Percentiles rank a stretch among this genome's conserved stretches.
Evolutionary conservation across 1,284 basidiomycete species (phyloP).

Genomic region (Ustilago trichophora): DNA sequence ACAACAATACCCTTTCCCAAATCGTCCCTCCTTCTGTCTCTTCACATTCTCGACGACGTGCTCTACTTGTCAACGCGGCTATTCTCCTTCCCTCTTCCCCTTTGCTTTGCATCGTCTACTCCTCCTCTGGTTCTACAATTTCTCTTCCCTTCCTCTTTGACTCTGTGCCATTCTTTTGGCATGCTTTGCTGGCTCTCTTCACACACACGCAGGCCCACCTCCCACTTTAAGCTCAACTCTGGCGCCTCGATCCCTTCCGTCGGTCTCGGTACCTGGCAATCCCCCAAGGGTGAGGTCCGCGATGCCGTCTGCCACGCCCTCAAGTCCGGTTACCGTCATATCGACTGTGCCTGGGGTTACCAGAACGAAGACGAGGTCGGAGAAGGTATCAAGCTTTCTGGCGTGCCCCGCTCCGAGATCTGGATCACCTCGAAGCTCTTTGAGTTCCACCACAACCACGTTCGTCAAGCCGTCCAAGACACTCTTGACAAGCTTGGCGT

Average conservation of each 20-base stretch:
- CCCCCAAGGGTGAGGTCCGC: conserved; percentile 69
- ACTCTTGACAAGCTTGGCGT: conserved; percentile 78
- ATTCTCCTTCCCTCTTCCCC: background rate
- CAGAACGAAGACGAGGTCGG: conserved; percentile 87
- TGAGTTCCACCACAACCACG: conserved; percentile 71
- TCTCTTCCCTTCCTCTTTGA: too few species aligned
- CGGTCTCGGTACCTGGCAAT: conserved; percentile 53
- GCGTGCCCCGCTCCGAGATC: conserved; percentile 78
- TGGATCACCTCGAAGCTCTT: conserved; percentile 87
- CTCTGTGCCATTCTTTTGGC: too few species aligned
- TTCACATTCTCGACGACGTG: too few species aligned
- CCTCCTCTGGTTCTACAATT: background rate
- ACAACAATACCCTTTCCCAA: too few species aligned
- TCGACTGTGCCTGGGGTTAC: conserved; percentile 55
- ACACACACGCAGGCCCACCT: conserved; percentile 31
- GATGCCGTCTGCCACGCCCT: conserved; percentile 68
- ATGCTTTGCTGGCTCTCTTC: background rate
- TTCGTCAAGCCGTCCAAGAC: conserved; percentile 73
- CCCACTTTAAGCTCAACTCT: conserved; percentile 54
- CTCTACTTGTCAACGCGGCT: background rate
- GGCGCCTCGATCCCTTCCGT: conserved; percentile 54
- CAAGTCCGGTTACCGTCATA: conserved; percentile 59
- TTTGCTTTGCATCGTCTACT: background rate
- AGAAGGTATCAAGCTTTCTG: conserved; percentile 77
- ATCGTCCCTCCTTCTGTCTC: too few species aligned